Base-by-base conservation (phyloP, 2,329 filamentous ascomycete species). In the Penicillium glabrum region DNA sequence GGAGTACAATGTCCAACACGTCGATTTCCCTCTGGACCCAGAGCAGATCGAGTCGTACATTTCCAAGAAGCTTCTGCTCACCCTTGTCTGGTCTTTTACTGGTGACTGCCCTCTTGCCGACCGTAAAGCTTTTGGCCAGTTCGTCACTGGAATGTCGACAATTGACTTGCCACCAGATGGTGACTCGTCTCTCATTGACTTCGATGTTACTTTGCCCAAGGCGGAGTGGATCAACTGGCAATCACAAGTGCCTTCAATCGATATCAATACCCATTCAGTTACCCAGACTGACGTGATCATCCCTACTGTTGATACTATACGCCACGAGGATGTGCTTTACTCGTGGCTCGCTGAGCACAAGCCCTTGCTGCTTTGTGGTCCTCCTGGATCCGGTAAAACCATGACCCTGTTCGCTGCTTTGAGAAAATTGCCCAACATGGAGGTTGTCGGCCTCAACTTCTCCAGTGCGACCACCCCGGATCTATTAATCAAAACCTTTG, bases 261-360 rank as follows among this genome's bases (percentile, higher is more conserved):
- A 99, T 73, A 90, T 99, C 75, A 98, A 99, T 73, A 99, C 96
- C 0, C 96, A 99, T 74, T 97, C 93, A 5, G 89, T 99, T 69
- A 97, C 91, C 0, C 93, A 99, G 74, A 99, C 96, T 1, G 96
- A 99, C 74, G 91, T 98, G 41, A 95, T 99, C 60, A 99, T 99
- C 69, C 96, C 95, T 1, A 99, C 95, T 0, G 81, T 99, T 49
- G 95, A 99, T 73, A 99, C 96, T 27, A 89, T 99, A 45, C 91
- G 95, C 29, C 95, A 99, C 67, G 95, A 99, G 75, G 95, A 98
- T 76, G 91, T 99, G n/a, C 83, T 99, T 16, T 99, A 99, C 80
- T 99, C 96, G 3, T 99, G 95, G 95, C 86, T 99, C 45, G 95
- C 96, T 16, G 95, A 99, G 74, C 95, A 99, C 74, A 99, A 99